Conservation (phyloP, 2,329 filamentous ascomycete genomes). For the Mariannaea elegans region DNA sequence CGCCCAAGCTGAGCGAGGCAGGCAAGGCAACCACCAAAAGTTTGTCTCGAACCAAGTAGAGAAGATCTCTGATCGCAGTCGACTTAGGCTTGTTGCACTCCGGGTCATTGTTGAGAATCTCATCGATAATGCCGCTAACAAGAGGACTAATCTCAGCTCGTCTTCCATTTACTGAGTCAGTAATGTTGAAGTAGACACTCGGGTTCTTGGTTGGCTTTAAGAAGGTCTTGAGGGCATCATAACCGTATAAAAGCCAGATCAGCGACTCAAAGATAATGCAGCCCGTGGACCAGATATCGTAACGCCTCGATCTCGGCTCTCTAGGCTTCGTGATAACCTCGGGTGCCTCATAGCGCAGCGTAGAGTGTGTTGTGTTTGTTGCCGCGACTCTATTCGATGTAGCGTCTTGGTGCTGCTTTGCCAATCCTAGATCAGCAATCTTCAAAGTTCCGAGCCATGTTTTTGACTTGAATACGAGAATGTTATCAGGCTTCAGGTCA, state of each 20-base stretch:
- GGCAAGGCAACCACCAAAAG: conserved; percentile 21
- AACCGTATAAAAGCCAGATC: conserved; percentile 41
- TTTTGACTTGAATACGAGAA: conserved; percentile 15
- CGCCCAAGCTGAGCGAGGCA: neutral
- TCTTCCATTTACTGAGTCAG: neutral
- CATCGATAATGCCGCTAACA: neutral
- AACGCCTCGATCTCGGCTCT: conserved; percentile 30
- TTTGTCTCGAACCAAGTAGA: conserved; percentile 9
- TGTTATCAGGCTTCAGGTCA: conserved; percentile 28
- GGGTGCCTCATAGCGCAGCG: conserved; percentile 27
- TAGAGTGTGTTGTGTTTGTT: conserved; percentile 21
- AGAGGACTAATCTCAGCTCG: neutral
- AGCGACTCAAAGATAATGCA: conserved; percentile 42
- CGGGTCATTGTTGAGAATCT: conserved; percentile 16
- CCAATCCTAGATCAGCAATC: conserved; percentile 24
- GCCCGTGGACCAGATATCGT: conserved; percentile 45
- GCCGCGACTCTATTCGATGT: neutral
- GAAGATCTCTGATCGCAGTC: conserved; percentile 16
- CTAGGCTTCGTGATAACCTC: conserved; percentile 14
- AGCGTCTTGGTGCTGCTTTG: conserved; percentile 23
- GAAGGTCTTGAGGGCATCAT: conserved; percentile 10
- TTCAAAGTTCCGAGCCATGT: conserved; percentile 22
- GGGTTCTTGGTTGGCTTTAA: neutral
- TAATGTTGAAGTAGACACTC: neutral
- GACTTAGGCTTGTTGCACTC: conserved; percentile 9